These are phyloP conservation scores for Cyberlindnera meyerae DNA, from an alignment of 805 yeast species.

Conservation along the genomic window DNA sequence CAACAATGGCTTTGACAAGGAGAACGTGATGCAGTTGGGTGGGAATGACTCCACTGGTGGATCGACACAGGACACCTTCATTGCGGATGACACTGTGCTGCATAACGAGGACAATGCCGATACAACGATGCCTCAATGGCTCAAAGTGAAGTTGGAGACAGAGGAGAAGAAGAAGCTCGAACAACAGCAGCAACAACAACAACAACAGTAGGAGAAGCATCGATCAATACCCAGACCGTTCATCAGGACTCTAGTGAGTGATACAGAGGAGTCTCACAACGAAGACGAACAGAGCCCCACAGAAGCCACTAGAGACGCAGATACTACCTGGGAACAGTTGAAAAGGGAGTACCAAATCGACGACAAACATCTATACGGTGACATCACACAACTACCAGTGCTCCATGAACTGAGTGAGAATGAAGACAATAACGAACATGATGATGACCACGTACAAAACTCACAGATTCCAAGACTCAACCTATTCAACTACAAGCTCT, in stretches of 20 bases:
- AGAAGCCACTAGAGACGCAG: conserved; percentile 3
- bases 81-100: conserved; percentile 18
- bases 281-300: conserved; percentile 4
- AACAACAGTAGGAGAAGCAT: too few relatives aligned
- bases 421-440: neutral
- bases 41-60: conserved; percentile 2
- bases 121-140: conserved; percentile 21
- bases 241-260: too few relatives aligned
- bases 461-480: neutral
- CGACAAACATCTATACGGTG: conserved; percentile 10
- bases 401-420: neutral
- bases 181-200: too few relatives aligned
- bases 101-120: conserved; percentile 13
- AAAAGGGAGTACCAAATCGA: conserved; percentile 17
- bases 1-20: conserved; percentile 12
- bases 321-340: conserved; percentile 23
- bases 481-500: neutral
- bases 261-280: neutral
- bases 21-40: too few relatives aligned
- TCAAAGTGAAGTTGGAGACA: conserved; percentile 13
- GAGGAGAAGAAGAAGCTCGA: conserved; percentile 5
- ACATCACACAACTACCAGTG: conserved; percentile 1
- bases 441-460: conserved; percentile 1
- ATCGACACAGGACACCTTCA: conserved; percentile 1
- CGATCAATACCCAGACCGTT: too few relatives aligned